Evolutionary conservation across 2,329 filamentous ascomycete genomes (phyloP).

Genomic region (Fonsecaea erecta): DNA sequence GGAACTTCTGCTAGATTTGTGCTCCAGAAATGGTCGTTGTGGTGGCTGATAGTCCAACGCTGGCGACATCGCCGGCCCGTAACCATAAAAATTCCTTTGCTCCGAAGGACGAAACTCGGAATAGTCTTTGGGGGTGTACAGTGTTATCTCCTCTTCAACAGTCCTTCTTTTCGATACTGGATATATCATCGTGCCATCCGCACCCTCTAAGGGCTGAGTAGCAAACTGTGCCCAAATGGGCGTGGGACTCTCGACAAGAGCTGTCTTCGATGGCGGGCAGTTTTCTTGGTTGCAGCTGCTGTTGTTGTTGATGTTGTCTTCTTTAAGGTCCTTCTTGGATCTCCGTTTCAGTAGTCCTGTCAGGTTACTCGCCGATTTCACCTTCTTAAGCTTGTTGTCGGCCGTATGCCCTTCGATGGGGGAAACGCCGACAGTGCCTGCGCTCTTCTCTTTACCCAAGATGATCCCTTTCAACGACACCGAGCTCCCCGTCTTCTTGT

Average conservation of each 20-base stretch:
- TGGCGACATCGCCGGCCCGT: constrained; percentile 48
- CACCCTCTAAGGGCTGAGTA: constrained; percentile 45
- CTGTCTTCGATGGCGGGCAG: constrained; percentile 26
- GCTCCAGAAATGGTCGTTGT: constrained; percentile 42
- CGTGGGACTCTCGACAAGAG: constrained; percentile 51
- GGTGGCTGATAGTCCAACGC: constrained; percentile 51
- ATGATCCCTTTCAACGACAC: constrained; percentile 38
- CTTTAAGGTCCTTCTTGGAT: constrained; percentile 70
- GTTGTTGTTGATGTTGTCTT: constrained; percentile 46
- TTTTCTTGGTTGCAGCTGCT: constrained; percentile 78
- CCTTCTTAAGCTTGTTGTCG: constrained; percentile 65
- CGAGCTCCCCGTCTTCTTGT: constrained; percentile 39
- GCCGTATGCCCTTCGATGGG: constrained; percentile 43
- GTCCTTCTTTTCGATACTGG: constrained; percentile 52
- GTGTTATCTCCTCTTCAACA: constrained; percentile 60
- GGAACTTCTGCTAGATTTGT: constrained; percentile 38
- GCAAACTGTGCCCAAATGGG: constrained; percentile 83
- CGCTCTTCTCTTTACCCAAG: constrained; percentile 48
- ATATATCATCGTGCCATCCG: constrained; percentile 47
- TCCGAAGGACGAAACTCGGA: constrained; percentile 61
- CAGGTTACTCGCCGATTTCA: constrained; percentile 84
- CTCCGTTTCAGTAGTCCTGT: constrained; percentile 75
- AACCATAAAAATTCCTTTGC: constrained; percentile 65
- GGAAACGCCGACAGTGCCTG: constrained; percentile 41
- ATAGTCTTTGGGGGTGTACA: constrained; percentile 61